phyloP scores from a whole-genome alignment of 1,139 yeast genomes.

The Diutina siamensis region DNA sequence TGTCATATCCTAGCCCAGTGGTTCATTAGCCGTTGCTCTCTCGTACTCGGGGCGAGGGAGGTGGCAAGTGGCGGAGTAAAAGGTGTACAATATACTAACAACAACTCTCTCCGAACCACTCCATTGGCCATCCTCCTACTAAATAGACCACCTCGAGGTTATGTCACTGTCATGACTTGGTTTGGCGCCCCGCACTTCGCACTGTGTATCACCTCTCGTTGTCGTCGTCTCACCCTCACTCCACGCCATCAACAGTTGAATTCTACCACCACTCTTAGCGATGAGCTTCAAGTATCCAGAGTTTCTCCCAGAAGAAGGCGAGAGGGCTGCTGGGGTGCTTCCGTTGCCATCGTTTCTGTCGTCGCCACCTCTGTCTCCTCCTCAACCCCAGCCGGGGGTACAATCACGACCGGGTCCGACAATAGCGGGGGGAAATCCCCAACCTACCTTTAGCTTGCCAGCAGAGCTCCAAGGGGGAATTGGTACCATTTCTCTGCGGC shows the following conservation, averaged over 20 bases:
- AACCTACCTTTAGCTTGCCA: slow-evolving; percentile 35
- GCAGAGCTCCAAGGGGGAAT: slow-evolving; percentile 54
- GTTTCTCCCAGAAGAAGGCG: slow-evolving; percentile 13
- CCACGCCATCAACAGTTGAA: neutral
- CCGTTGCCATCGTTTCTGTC: neutral
- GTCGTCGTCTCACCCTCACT: neutral
- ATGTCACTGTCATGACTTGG: too few relatives aligned
- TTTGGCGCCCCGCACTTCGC: neutral
- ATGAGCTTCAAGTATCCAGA: slow-evolving; percentile 31
- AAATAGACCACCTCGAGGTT: too few relatives aligned
- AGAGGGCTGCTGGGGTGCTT: neutral
- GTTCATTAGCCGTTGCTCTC: too few relatives aligned
- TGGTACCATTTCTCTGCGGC: slow-evolving; percentile 46
- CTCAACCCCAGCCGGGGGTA: neutral
- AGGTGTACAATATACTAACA: too few relatives aligned
- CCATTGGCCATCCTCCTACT: too few relatives aligned
- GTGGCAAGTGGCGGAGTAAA: too few relatives aligned
- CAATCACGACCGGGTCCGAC: neutral
- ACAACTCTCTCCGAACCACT: too few relatives aligned
- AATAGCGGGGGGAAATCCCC: neutral
- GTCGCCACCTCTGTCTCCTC: neutral
- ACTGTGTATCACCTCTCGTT: neutral
- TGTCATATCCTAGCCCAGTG: too few relatives aligned
- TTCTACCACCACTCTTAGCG: neutral
- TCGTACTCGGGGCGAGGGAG: too few relatives aligned